A percentile compares a stretch with the other conserved stretches of the same genome.
Evolutionary conservation across 129 eudicot genomes (phyloP).

Genomic region (Deinandra increscens): DNA sequence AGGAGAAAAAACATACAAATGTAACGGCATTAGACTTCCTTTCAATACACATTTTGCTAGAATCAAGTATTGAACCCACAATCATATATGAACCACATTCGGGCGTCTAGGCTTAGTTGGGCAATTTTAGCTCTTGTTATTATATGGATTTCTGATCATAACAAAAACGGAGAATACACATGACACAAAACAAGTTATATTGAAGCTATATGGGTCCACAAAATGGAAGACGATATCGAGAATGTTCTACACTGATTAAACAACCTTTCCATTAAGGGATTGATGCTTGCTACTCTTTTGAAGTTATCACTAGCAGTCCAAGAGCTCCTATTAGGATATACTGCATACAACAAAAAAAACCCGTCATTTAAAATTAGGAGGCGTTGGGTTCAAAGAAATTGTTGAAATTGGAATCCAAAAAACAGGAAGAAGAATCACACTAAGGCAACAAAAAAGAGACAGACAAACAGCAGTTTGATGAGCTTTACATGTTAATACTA

Average conservation of each 20-base stretch:
- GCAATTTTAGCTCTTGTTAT: neutral
- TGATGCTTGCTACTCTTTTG: constrained; percentile 48
- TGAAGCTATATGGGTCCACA: constrained; percentile 36
- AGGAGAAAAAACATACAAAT: too few relatives aligned
- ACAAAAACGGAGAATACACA: constrained; percentile 10
- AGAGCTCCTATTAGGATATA: constrained; percentile 66
- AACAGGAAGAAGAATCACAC: neutral
- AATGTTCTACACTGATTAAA: constrained; percentile 31
- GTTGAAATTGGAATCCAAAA: neutral
- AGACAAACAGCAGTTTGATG: neutral
- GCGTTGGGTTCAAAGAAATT: neutral
- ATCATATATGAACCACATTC: neutral
- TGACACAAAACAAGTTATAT: constrained; percentile 17
- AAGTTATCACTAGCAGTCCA: constrained; percentile 73
- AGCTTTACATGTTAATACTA: neutral
- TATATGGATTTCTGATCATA: neutral
- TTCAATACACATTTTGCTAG: neutral
- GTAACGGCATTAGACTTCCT: neutral
- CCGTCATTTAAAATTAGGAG: neutral
- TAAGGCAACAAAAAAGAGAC: neutral
- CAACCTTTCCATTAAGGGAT: constrained; percentile 11
- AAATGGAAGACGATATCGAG: neutral
- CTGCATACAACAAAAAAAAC: constrained; percentile 38
- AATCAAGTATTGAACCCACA: neutral
- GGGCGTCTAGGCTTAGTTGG: neutral